Conservation (phyloP, 2,329 filamentous ascomycete species). For the Amauroascus verrucosus region DNA sequence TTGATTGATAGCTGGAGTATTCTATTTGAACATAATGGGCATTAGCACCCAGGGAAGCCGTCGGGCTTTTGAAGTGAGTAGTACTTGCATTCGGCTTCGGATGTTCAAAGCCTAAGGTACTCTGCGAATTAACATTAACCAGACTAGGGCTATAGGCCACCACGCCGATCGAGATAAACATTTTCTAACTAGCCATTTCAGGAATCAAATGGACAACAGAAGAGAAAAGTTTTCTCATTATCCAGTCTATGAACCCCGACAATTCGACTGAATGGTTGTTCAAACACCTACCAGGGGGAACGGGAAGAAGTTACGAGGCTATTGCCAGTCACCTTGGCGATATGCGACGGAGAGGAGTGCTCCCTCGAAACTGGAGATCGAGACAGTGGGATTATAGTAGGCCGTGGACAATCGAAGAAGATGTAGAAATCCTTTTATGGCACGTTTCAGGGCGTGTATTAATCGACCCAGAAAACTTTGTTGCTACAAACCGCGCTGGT, state of each 20-base stretch:
- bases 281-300: conserved; percentile 14
- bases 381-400: conserved; percentile 4
- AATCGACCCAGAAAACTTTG: conserved; percentile 16
- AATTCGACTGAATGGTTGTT: conserved; percentile 12
- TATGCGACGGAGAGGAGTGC: conserved; percentile 10
- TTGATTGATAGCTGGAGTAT: too few relatives aligned
- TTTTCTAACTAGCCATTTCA: neutral
- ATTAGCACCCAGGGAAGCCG: too few relatives aligned
- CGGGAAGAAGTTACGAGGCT: conserved; percentile 3
- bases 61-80: too few relatives aligned
- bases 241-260: conserved; percentile 13
- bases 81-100: too few relatives aligned
- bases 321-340: conserved; percentile 14
- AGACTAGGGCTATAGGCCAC: conserved; percentile 2
- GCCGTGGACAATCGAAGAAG: conserved; percentile 16
- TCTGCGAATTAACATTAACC: neutral
- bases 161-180: neutral
- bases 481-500: conserved; percentile 14
- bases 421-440: conserved; percentile 18
- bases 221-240: conserved; percentile 16
- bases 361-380: conserved; percentile 15
- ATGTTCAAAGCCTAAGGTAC: neutral
- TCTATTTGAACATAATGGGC: too few relatives aligned
- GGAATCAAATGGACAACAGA: conserved; percentile 14
- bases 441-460: conserved; percentile 12